Evolutionary conservation across 2,329 filamentous ascomycete genomes (phyloP).

Genomic region (Rhinocladiella similis): DNA sequence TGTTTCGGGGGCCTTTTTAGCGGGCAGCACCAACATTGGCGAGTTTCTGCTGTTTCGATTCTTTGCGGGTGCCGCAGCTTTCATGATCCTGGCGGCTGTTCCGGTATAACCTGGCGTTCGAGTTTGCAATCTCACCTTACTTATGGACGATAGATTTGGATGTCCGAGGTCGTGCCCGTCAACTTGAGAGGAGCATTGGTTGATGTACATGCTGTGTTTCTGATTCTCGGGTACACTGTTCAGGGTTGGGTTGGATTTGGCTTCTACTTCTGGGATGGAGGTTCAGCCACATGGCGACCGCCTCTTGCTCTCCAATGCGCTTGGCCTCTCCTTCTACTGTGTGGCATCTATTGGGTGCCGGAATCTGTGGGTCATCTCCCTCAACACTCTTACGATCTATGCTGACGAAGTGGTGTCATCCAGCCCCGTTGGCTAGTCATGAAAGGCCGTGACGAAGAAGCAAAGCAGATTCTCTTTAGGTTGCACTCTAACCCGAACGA

Average conservation of each 20-base stretch:
- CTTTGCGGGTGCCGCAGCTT: constrained; percentile 23
- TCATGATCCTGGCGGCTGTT: constrained; percentile 27
- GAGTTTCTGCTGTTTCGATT: constrained; percentile 28
- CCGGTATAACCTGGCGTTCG: neutral
- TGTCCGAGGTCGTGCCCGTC: constrained; percentile 26
- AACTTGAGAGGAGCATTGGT: constrained; percentile 24
- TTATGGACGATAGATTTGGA: constrained; percentile 13
- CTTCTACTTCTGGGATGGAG: constrained; percentile 26
- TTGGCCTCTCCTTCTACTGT: constrained; percentile 22
- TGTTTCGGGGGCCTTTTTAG: constrained; percentile 19
- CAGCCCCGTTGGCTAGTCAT: constrained; percentile 26
- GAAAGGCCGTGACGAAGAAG: constrained; percentile 25
- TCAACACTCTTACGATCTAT: too few species aligned
- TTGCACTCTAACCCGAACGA: constrained; percentile 19
- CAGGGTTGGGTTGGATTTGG: constrained; percentile 26
- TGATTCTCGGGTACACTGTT: constrained; percentile 24
- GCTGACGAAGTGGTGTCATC: too few species aligned
- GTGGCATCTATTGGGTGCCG: constrained; percentile 23
- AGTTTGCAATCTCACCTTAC: neutral
- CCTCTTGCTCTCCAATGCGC: constrained; percentile 21
- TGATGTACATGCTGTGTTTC: constrained; percentile 23
- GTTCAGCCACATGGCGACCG: constrained; percentile 27
- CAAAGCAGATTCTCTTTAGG: constrained; percentile 20
- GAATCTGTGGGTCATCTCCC: constrained; percentile 11
- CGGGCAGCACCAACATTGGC: constrained; percentile 19